Base-by-base conservation (phyloP, 2,329 filamentous ascomycete genomes). In the Apiospora phragmitis region DNA sequence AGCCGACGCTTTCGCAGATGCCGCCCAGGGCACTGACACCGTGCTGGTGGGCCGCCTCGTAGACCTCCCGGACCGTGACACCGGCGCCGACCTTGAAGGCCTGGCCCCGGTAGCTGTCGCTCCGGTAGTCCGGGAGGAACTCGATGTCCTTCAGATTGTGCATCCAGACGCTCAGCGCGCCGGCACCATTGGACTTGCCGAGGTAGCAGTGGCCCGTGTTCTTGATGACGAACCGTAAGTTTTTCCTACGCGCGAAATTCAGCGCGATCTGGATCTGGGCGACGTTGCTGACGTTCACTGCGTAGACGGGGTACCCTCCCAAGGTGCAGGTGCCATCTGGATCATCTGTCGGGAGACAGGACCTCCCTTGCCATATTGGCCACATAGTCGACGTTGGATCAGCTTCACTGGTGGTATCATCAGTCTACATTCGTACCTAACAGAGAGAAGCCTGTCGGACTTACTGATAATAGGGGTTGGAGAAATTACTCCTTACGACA, bases 51-150 rank as follows among this genome's bases (percentile, higher is more conserved):
- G 87, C 87, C 55, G 83, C 84, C 32, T 83, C 83, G 74, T 89
- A 90, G 1, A 88, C 78, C 72, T 90, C 87, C 43, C 80, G 81
- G 3, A 84, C 86, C 71, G 88, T 82, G 11, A 90, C 85, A 62
- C 88, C 89, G 11, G 86, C 82, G 2, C 87, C 88, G 18, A 88
- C 79, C 76, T 88, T 90, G 73, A 90, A 82, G 0, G 88, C 88
- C 4, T 84, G 79, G 0, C 87, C 87, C 0, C 73, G 76, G 68
- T 84, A 85, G 18, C 65, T 68, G 1, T 73, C 71, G 41, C 74
- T 71, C 3, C 73, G 75, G 76, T 86, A 83, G 41, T 77, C 75
- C 12, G 75, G 71, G 43, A 78, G 73, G 71, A 81, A 81, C 38
- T 75, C 69, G 42, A 81, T 77, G 59, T 76, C 73, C 67, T 82